Conservation (phyloP, 805 yeast genomes). For the Starmera amethionina region DNA sequence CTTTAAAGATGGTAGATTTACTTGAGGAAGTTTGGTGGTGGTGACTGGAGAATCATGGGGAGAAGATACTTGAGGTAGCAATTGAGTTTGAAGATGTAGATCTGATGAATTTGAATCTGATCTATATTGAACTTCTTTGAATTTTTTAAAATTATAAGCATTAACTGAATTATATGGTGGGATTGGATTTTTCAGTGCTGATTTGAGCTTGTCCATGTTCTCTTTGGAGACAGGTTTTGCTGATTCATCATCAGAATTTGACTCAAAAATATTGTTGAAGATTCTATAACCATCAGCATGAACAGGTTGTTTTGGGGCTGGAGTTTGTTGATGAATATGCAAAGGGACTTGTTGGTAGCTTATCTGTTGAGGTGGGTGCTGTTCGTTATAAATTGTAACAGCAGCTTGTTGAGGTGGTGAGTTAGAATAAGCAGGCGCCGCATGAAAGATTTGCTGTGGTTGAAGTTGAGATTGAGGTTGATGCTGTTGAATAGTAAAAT, state of each 20-base stretch:
- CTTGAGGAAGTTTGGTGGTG: no score
- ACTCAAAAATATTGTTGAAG: not conserved
- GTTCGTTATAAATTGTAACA: no score
- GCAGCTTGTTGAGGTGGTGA: constrained; percentile 1
- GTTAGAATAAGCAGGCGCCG: constrained; percentile 2
- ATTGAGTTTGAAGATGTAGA: no score
- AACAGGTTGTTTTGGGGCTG: not conserved
- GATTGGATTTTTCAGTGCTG: constrained; percentile 25
- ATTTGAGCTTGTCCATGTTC: constrained; percentile 21
- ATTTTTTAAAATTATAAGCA: no score
- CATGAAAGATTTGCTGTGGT: constrained; percentile 3
- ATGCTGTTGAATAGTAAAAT: constrained; percentile 1
- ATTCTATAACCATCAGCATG: not conserved
- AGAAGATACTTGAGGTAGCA: no score
- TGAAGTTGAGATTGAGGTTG: constrained; percentile 7
- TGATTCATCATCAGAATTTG: constrained; percentile 1
- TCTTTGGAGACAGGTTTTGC: not conserved
- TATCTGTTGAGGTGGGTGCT: constrained; percentile 4
- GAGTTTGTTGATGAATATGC: not conserved
- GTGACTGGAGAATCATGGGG: no score
- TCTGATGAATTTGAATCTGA: no score
- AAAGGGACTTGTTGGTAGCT: constrained; percentile 5
- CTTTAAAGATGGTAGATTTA: not conserved
- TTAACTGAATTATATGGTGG: constrained; percentile 19
- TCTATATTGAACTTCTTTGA: no score